These are phyloP conservation scores for Corymbia citriodora DNA, from an alignment of 441 rosid species.

Conservation along the genomic window DNA sequence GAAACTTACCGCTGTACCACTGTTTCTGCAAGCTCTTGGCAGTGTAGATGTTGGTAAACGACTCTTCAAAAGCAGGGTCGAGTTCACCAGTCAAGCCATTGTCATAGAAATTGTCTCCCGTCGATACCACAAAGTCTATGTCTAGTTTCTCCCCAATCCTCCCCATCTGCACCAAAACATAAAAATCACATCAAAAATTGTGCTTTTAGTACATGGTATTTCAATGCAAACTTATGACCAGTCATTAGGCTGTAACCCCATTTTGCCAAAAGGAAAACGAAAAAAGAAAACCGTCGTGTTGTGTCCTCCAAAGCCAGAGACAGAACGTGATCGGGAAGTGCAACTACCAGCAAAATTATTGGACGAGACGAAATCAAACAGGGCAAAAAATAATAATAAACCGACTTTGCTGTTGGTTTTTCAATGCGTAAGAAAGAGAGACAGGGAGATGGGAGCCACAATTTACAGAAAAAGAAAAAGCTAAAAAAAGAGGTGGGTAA, in stretches of 20 bases:
- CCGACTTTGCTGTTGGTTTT: not conserved
- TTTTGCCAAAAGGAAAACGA: not conserved
- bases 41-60: constrained; percentile 24
- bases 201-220: not conserved
- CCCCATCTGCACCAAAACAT: constrained; percentile 18
- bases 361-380: not conserved
- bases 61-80: constrained; percentile 17
- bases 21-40: constrained; percentile 21
- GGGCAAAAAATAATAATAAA: not conserved
- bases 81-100: constrained; percentile 12
- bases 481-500: not conserved
- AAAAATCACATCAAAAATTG: not conserved
- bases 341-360: not conserved
- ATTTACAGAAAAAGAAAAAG: too few relatives aligned
- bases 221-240: not conserved
- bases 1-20: constrained; percentile 26
- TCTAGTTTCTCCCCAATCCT: constrained; percentile 12
- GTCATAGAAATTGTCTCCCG: constrained; percentile 28
- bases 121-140: constrained; percentile 21
- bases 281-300: too few relatives aligned
- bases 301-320: not conserved
- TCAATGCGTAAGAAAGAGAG: not conserved
- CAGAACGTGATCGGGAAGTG: not conserved
- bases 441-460: not conserved
- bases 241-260: not conserved